phyloP scores from a whole-genome alignment of 2,329 filamentous ascomycete genomes.

The Colletotrichum tropicicola region DNA sequence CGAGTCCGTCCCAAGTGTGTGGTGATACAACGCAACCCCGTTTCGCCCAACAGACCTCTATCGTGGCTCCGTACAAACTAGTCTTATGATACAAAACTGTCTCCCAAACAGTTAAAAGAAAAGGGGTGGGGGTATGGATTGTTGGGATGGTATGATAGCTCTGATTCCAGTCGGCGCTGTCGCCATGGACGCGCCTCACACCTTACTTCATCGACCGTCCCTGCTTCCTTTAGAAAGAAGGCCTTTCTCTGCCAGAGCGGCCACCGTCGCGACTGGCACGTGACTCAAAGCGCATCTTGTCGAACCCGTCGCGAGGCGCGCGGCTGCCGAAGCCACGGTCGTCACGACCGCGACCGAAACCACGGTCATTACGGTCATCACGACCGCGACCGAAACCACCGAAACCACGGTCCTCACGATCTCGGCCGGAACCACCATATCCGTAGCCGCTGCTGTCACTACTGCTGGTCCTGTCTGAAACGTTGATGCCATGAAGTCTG shows the following conservation, averaged over 20 bases:
- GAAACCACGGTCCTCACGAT: conserved; percentile 7
- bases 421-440: conserved; percentile 4
- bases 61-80: conserved; percentile 5
- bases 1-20: not conserved
- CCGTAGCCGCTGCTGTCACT: conserved; percentile 1
- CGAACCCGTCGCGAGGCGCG: conserved; percentile 19
- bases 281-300: conserved; percentile 11
- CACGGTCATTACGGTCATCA: conserved; percentile 16
- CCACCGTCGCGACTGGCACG: conserved; percentile 11
- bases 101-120: conserved; percentile 11
- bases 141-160: conserved; percentile 12
- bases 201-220: not conserved
- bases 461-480: not conserved
- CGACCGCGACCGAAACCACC: conserved; percentile 26
- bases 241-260: not conserved
- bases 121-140: not conserved
- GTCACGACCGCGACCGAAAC: conserved; percentile 14
- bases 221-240: conserved; percentile 8
- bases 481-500: conserved; percentile 42
- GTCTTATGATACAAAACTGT: conserved; percentile 21
- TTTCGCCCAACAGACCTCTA: conserved; percentile 9
- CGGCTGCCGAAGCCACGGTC: conserved; percentile 24
- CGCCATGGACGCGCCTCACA: not conserved
- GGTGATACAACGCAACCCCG: conserved; percentile 7
- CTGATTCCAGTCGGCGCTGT: not conserved